Conservation (phyloP, 768 basidiomycete genomes). For the Tubosaeta sp. region DNA sequence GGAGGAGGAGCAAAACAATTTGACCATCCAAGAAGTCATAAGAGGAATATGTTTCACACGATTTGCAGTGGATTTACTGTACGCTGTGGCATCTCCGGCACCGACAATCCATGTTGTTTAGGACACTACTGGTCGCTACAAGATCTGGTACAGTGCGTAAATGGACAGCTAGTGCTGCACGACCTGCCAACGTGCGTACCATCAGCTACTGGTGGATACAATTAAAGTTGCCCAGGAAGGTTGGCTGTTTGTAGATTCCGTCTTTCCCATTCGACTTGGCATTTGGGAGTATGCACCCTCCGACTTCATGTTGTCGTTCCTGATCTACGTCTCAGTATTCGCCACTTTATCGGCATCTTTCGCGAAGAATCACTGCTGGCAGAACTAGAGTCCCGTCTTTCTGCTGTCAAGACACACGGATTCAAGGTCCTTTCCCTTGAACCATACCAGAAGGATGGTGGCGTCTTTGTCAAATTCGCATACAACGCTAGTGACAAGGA, state of each 20-base stretch:
- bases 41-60: conserved; percentile 14
- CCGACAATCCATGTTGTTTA: conserved; percentile 15
- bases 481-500: conserved; percentile 43
- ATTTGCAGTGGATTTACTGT: not conserved
- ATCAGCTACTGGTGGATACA: conserved; percentile 2
- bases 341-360: conserved; percentile 58
- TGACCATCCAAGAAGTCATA: conserved; percentile 2
- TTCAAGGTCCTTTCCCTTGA: conserved; percentile 64
- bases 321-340: conserved; percentile 42
- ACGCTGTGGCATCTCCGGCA: too few species aligned
- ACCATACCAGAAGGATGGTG: conserved; percentile 75
- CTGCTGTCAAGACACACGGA: conserved; percentile 46
- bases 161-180: conserved; percentile 6
- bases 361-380: conserved; percentile 56
- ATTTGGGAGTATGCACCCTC: conserved; percentile 61
- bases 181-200: conserved; percentile 18
- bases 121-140: not conserved
- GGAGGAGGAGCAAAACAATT: conserved; percentile 25
- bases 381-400: conserved; percentile 44
- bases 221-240: conserved; percentile 35
- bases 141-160: not conserved
- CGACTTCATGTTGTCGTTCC: not conserved
- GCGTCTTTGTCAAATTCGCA: conserved; percentile 74
- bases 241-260: conserved; percentile 71
- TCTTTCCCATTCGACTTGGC: conserved; percentile 71